Base-by-base conservation (phyloP, 179 eudicot species). In the Pouteria campechiana region DNA sequence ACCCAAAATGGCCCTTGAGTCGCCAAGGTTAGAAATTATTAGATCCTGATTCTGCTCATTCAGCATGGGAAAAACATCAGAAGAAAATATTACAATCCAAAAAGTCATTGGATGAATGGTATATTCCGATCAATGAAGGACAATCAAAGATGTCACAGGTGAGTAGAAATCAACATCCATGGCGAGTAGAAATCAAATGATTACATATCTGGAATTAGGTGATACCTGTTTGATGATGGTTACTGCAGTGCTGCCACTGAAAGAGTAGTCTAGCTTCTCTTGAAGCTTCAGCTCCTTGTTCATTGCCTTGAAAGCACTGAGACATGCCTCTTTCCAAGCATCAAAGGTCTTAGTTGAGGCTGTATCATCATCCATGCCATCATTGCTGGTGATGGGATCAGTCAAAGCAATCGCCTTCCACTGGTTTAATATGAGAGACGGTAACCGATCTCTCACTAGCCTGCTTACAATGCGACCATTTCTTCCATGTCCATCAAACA, bases 401-500 rank as follows among this genome's bases (percentile, higher is more conserved):
- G 37, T 18, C 36, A 48, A 61, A 6, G 55, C n/a, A 7, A 71
- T 25, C 1, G 55, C 46, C 33, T 57, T 60, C 48, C 50, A 79
- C 35, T 70, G 81, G 49, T 60, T 65, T 6, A 77, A 32, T 20
- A 88, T 41, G 46, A 80, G 44, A 2, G 67, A 50, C 1, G 80
- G 94, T 50, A 88, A 52, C 25, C 63, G 70, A 54, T 78, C 57
- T 27, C 92, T 67, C 37, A 73, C 94, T 5, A 73, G 32, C 46
- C 57, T 69, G 66, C 92, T 84, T 30, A 80, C 92, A 7, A 57
- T 47, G 34, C 83, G 84, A 4, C 96, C 96, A 21, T 75, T 73
- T 36, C 23, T 36, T 9, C 97, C 97, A 38, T 83, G 94, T 32
- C 97, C 97, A 55, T 88, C 97, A 35, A 77, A 88, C 0, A 83